These are phyloP conservation scores for Basipetospora chlamydospora DNA, from an alignment of 2,329 filamentous ascomycete species.

Conservation along the genomic window DNA sequence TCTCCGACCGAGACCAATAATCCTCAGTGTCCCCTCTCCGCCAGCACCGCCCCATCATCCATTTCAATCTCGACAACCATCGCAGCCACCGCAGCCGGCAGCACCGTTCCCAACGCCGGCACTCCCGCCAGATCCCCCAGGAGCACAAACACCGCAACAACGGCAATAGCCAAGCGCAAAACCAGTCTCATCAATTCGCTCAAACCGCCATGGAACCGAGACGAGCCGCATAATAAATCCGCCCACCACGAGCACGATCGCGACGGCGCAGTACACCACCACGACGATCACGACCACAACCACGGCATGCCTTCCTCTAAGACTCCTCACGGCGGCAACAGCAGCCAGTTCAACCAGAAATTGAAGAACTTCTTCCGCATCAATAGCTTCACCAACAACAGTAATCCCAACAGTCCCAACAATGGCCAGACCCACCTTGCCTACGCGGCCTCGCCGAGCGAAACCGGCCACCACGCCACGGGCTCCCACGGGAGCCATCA, in stretches of 20 bases:
- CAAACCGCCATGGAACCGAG: constrained; percentile 6
- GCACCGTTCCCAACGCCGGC: not conserved
- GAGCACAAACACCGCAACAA: too few species aligned
- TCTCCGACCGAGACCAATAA: not conserved
- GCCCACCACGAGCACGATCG: too few species aligned
- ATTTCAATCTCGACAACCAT: constrained; percentile 9
- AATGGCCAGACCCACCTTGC: constrained; percentile 35
- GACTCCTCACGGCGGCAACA: constrained; percentile 29
- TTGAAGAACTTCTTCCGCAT: constrained; percentile 60
- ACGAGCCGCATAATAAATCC: constrained; percentile 6
- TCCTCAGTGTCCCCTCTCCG: constrained; percentile 6
- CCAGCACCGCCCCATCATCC: constrained; percentile 6
- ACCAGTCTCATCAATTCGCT: constrained; percentile 5
- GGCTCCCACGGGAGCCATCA: constrained; percentile 4
- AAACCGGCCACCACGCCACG: constrained; percentile 8
- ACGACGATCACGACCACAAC: constrained; percentile 4
- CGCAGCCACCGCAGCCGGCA: not conserved
- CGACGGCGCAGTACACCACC: too few species aligned
- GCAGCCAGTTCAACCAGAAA: constrained; percentile 50
- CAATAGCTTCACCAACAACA: constrained; percentile 32
- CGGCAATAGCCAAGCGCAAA: too few species aligned
- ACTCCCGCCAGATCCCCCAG: constrained; percentile 2
- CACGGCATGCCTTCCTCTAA: constrained; percentile 37
- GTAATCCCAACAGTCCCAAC: constrained; percentile 19
- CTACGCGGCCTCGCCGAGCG: constrained; percentile 39